Conservation (phyloP, 208 protist species). For the Leishmania guyanensis region DNA sequence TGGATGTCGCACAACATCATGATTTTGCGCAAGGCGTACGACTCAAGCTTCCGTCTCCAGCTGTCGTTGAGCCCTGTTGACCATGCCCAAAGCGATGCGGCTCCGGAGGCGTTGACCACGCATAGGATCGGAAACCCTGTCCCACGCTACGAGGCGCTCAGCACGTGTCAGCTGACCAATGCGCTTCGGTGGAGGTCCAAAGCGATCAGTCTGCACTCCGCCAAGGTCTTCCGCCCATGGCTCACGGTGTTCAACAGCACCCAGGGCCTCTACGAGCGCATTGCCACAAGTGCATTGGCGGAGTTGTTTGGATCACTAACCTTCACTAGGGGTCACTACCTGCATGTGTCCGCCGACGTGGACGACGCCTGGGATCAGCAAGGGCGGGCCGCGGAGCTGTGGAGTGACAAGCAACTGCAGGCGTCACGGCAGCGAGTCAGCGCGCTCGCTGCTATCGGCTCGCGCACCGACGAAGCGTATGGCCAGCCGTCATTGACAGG, state of each 20-base stretch:
- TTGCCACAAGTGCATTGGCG: conserved; percentile 43
- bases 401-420: conserved; percentile 25
- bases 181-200: conserved; percentile 73
- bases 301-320: conserved; percentile 69
- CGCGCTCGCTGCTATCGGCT: conserved; percentile 53
- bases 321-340: conserved; percentile 57
- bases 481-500: conserved; percentile 64
- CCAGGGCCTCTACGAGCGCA: conserved; percentile 50
- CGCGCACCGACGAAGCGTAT: conserved; percentile 71
- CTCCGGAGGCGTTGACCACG: not conserved
- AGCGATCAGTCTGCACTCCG: conserved; percentile 48
- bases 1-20: conserved; percentile 56
- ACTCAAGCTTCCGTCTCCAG: conserved; percentile 72
- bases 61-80: conserved; percentile 65
- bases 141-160: conserved; percentile 49
- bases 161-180: conserved; percentile 83
- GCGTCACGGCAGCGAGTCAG: conserved; percentile 32
- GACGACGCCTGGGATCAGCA: conserved; percentile 52
- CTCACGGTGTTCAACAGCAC: conserved; percentile 47
- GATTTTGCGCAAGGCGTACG: conserved; percentile 73
- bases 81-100: conserved; percentile 15
- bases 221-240: conserved; percentile 53
- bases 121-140: conserved; percentile 24
- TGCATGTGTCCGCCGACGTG: conserved; percentile 33
- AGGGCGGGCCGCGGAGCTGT: conserved; percentile 21